Base-by-base conservation (phyloP, 2,329 filamentous ascomycete genomes). In the Alternaria incomplexa region DNA sequence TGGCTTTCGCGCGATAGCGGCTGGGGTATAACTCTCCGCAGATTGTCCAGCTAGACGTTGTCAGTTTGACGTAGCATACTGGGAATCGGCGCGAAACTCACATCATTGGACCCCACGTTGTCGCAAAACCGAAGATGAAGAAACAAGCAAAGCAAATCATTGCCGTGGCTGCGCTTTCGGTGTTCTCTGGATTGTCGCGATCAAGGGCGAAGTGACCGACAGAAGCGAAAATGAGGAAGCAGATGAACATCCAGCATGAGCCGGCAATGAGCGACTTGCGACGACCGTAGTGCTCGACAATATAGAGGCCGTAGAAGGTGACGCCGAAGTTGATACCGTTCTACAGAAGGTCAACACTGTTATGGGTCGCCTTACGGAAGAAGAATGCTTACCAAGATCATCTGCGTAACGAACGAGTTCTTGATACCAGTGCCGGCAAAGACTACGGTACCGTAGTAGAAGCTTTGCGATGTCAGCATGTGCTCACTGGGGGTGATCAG, bases 61-160 rank as follows among this genome's bases (percentile, higher is more conserved):
- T 88, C 8, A 64, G 51, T 20, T 11, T 20, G 8, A 25, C 5
- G 2, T 2, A 9, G 20, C 25, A 4, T 2, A 3, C 6, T 15
- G 15, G 12, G 4, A 5, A 17, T 45, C 3, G 3, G 20, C 17
- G 52, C 22, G 1, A 17, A 9, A 51, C 62, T 65, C 20, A 62
- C 63, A 89, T 86, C 63, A 89, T 86, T 3, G 89, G 89, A 26
- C 89, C 89, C 89, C 89, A 91, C 2, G 89, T 90, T 0, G 86
- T 89, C 7, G 89, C 89, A 63, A 89, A 91, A 2, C 84, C 87
- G 1, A 88, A 82, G 67, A 90, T 89, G 74, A 90, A 90, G 58
- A 91, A 82, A 72, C 89, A 90, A 0, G 89, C 88, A 75, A 91
- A 91, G 64, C 88, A 85, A 46, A 91, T 89, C 66, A 91, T 86